Percentiles rank a stretch among this genome's conserved stretches.
Conservation (phyloP, 2,329 filamentous ascomycete genomes). For the Colletotrichum karsti region DNA sequence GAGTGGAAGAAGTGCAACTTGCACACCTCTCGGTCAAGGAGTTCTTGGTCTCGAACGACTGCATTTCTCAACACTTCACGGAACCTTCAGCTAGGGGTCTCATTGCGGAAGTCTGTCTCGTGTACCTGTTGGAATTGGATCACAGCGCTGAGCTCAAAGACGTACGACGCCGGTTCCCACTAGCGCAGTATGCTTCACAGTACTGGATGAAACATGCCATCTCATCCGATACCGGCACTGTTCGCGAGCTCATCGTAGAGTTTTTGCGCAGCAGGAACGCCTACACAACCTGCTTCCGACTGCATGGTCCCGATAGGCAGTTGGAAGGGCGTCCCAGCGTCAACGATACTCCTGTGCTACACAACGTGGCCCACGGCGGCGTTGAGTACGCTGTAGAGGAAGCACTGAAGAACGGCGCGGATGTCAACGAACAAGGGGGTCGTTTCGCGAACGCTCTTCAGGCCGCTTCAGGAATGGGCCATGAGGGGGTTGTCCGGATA, state of each 20-base stretch:
- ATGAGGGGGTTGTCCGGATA: background rate
- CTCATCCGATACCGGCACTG: background rate
- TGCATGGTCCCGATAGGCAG: no score
- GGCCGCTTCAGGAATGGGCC: slow-evolving; percentile 21
- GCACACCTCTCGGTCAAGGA: slow-evolving; percentile 37
- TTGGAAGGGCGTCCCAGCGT: no score
- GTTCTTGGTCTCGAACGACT: slow-evolving; percentile 26
- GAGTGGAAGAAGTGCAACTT: slow-evolving; percentile 30
- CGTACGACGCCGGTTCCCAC: background rate
- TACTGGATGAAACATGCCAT: slow-evolving; percentile 26
- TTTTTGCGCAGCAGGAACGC: background rate
- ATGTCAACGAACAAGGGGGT: slow-evolving; percentile 23
- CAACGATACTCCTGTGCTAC: background rate
- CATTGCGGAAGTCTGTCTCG: background rate
- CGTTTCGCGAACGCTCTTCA: no score
- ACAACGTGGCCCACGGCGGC: no score
- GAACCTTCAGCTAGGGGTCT: background rate
- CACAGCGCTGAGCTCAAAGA: no score
- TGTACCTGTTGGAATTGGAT: background rate
- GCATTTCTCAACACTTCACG: background rate
- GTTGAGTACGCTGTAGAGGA: no score
- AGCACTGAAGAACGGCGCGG: slow-evolving; percentile 3
- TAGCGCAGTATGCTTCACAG: slow-evolving; percentile 30
- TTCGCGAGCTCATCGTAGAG: background rate
- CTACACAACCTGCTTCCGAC: rapidly evolving